Base-by-base conservation (phyloP, 2,329 filamentous ascomycete genomes). In the Talaromyces amestolkiae region DNA sequence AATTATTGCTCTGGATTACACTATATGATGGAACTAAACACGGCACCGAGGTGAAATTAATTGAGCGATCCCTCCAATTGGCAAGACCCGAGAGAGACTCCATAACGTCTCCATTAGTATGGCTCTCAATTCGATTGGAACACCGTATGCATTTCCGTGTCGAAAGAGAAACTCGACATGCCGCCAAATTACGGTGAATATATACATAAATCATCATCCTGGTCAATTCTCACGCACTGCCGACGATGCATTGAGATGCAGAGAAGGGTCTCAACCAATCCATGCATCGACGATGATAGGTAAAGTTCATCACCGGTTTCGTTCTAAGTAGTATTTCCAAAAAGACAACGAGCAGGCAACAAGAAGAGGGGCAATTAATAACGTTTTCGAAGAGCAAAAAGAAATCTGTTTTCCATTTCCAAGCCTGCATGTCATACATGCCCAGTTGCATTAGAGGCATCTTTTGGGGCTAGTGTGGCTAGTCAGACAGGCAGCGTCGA, bases 401-500 rank as follows among this genome's bases (percentile, higher is more conserved):
- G 19, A 59, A 59, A 43, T 37, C 31, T 35, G 27, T 49, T 49
- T 49, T 22, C 35, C 24, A 51, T 51, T 39, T 15, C 35, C 31
- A 56, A 41, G 31, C 27, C 61, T 63, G 61, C 61, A 63, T 58
- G 61, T 63, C 61, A 61, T 61, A 61, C 43, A 63, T 63, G 22
- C 10, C 7, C 22, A 41, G 37, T 17, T 56, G 39, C 61, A 63
- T 54, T 56, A 63, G 39, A 63, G 39, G 35, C 4, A 54, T 56
- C 27, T 27, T 56, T 63, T 45, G 61, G 41, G 31, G 53, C 61
- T 63, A 63, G 61, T 49, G 37, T 47, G 56, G 56, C 39, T 45
- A 59, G 24, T 27, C 56, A 43, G 71, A 74, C 74, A 77, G 75
- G 74, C 33, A 51, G 39, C 73, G 74, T 75, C 81, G 84, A 83